A percentile compares a stretch with the other conserved stretches of the same genome.
phyloP scores from a whole-genome alignment of 495 filamentous ascomycete species.

The Neurospora sp. region DNA sequence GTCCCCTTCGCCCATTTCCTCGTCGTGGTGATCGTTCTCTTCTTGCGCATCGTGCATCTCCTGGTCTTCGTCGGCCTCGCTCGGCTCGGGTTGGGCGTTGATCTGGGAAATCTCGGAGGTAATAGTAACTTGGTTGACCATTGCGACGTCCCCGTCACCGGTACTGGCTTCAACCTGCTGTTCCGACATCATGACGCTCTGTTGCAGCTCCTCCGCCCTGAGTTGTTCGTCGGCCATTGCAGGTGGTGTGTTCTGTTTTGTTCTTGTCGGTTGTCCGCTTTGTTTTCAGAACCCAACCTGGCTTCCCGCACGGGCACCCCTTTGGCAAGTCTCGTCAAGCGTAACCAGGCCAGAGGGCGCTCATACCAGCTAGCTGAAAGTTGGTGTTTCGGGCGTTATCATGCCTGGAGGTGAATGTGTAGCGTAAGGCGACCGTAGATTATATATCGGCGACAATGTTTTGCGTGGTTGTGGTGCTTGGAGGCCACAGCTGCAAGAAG shows the following conservation, averaged over 20 bases:
- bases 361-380: conserved; percentile 9
- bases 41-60: conserved; percentile 36
- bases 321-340: conserved; percentile 12
- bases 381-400: conserved; percentile 1
- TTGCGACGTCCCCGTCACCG: conserved; percentile 18
- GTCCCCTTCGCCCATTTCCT: conserved; percentile 21
- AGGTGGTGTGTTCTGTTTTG: conserved; percentile 5
- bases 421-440: neutral
- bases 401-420: conserved; percentile 12
- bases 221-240: conserved; percentile 38
- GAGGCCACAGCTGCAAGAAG: neutral
- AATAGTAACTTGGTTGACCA: conserved; percentile 26
- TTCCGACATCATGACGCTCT: conserved; percentile 36
- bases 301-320: conserved; percentile 1
- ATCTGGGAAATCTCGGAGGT: conserved; percentile 22
- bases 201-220: conserved; percentile 42
- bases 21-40: conserved; percentile 30
- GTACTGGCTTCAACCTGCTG: conserved; percentile 22
- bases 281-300: neutral
- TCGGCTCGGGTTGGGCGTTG: conserved; percentile 40
- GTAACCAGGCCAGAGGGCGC: conserved; percentile 6
- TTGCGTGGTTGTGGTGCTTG: neutral
- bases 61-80: conserved; percentile 43
- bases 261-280: neutral
- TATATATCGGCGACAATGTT: neutral